Evolutionary conservation across 2,329 filamentous ascomycete genomes (phyloP).

Genomic region (Colletotrichum higginsianum): DNA sequence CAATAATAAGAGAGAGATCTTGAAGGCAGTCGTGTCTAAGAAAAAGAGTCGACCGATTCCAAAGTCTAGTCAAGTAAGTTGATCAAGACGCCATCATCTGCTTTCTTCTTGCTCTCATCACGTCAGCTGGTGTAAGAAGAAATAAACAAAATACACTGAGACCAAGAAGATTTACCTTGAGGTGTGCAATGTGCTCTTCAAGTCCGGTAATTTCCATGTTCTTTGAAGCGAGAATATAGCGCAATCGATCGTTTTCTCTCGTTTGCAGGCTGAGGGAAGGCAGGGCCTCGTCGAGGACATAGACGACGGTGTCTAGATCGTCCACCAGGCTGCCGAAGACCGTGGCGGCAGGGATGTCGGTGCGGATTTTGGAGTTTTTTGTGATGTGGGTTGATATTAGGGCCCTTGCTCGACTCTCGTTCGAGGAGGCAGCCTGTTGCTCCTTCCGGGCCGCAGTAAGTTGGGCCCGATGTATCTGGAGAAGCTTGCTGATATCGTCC

Average conservation of each 20-base stretch:
- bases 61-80: background rate
- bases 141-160: too few species aligned
- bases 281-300: background rate
- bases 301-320: background rate
- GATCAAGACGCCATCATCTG: background rate
- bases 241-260: background rate
- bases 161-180: background rate
- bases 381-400: background rate
- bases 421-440: background rate
- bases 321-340: slow-evolving; percentile 7
- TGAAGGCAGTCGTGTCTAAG: too few species aligned
- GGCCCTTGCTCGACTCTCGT: background rate
- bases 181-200: background rate
- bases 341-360: background rate
- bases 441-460: background rate
- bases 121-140: background rate
- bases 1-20: too few species aligned
- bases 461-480: background rate
- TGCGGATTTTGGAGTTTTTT: background rate
- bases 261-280: background rate
- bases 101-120: background rate
- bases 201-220: background rate
- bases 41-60: background rate
- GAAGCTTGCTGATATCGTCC: background rate
- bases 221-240: background rate